Evolutionary conservation across 108 stramenopile genomes (phyloP).

Genomic region (Pseudonitzschia multistriata): DNA sequence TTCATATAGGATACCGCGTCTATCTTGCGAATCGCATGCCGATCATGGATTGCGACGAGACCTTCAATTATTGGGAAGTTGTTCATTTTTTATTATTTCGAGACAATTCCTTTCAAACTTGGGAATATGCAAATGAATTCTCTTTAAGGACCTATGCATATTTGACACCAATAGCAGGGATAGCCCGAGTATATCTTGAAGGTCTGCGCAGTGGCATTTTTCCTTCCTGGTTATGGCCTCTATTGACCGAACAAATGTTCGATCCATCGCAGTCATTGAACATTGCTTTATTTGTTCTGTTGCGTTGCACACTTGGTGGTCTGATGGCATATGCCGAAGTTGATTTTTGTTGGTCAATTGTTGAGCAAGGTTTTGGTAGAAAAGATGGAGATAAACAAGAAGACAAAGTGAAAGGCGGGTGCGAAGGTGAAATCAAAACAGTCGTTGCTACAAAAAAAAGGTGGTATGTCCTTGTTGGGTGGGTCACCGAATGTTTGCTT

Average conservation of each 20-base stretch:
- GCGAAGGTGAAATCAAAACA: background rate
- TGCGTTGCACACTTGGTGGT: conserved; percentile 49
- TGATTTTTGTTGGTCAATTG: conserved; percentile 32
- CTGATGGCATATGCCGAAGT: conserved; percentile 41
- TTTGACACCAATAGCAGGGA: conserved; percentile 48
- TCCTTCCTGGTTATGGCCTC: conserved; percentile 21
- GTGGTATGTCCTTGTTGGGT: conserved; percentile 13
- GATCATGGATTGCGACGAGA: conserved; percentile 97
- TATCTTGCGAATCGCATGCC: conserved; percentile 71
- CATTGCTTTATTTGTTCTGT: conserved; percentile 42
- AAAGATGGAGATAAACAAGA: background rate
- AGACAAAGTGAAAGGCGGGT: background rate
- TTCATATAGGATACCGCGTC: conserved; percentile 60
- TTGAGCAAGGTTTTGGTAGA: background rate
- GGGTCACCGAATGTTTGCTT: conserved; percentile 48
- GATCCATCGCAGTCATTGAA: conserved; percentile 23
- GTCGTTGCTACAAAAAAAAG: background rate
- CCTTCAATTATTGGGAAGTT: conserved; percentile 99
- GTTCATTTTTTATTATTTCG: conserved; percentile 88
- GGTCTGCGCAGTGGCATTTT: conserved; percentile 18
- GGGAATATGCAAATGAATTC: conserved; percentile 94
- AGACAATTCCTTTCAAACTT: conserved; percentile 67
- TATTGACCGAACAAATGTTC: conserved; percentile 24
- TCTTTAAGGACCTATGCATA: conserved; percentile 95
- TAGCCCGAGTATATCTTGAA: conserved; percentile 15